Percentiles rank a stretch among this genome's conserved stretches.
phyloP scores from a whole-genome alignment of 1,139 yeast genomes.

The Yamadazyma buinensis region DNA sequence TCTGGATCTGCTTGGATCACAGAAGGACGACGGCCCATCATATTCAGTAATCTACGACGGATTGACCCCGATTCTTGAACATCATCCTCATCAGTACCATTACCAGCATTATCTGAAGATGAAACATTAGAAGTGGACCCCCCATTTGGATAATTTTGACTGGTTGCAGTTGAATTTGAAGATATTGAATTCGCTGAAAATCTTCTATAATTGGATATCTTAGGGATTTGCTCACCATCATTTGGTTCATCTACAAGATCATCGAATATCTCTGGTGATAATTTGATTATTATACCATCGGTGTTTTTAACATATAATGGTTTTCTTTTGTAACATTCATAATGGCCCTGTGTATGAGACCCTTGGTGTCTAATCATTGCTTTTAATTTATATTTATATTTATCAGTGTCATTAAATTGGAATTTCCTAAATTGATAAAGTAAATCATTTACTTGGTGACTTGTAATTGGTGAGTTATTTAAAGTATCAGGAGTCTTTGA shows the following conservation, averaged over 20 bases:
- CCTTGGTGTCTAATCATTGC: conserved; percentile 86
- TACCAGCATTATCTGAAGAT: conserved; percentile 11
- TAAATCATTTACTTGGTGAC: conserved; percentile 37
- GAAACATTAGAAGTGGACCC: conserved; percentile 14
- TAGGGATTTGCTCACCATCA: neutral
- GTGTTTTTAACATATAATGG: conserved; percentile 55
- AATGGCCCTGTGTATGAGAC: conserved; percentile 87
- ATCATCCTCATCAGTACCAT: conserved; percentile 17
- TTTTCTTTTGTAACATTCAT: conserved; percentile 72
- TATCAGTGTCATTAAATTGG: conserved; percentile 42
- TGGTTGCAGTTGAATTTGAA: conserved; percentile 10
- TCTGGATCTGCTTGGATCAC: conserved; percentile 39
- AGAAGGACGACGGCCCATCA: conserved; percentile 46
- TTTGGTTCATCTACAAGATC: conserved; percentile 17
- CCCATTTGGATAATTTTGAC: conserved; percentile 12
- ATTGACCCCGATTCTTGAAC: conserved; percentile 24
- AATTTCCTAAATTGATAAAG: conserved; percentile 37
- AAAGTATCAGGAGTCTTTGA: conserved; percentile 24
- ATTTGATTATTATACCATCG: conserved; percentile 44
- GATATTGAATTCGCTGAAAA: conserved; percentile 8
- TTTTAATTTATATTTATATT: conserved; percentile 54
- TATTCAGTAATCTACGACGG: conserved; percentile 34
- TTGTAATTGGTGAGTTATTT: conserved; percentile 38
- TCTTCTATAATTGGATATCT: conserved; percentile 6
- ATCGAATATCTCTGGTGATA: conserved; percentile 44